A percentile compares a stretch with the other conserved stretches of the same genome.
Evolutionary conservation across 768 basidiomycete species (phyloP).

Genomic region (Amanita polypyramis): DNA sequence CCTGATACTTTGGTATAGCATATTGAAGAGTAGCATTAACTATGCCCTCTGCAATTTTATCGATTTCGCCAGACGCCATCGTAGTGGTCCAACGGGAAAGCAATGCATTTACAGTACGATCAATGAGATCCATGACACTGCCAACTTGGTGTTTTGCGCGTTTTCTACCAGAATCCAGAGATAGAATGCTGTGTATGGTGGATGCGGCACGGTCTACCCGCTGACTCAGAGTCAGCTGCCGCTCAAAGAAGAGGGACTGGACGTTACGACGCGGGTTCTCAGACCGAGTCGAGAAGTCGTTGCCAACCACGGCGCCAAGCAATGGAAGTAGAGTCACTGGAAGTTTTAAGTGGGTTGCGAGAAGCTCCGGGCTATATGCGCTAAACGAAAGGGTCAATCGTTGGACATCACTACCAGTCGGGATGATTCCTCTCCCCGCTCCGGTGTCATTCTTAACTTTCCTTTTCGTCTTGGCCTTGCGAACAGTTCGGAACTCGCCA

Average conservation of each 20-base stretch:
- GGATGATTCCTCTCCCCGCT: conserved; percentile 35
- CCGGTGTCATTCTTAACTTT: conserved; percentile 20
- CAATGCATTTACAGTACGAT: conserved; percentile 50
- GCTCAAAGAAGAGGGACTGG: conserved; percentile 61
- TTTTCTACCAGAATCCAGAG: conserved; percentile 35
- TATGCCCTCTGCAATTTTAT: conserved; percentile 53
- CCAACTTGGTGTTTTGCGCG: conserved; percentile 46
- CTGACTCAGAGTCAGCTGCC: conserved; percentile 41
- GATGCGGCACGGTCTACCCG: conserved; percentile 58
- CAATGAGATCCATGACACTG: conserved; percentile 72
- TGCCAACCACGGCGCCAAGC: conserved; percentile 69
- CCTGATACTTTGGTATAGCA: conserved; percentile 53
- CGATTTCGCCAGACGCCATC: conserved; percentile 53
- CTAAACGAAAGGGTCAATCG: conserved; percentile 38
- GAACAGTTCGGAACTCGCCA: conserved; percentile 50
- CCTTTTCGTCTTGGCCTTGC: conserved; percentile 40
- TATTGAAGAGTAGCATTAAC: conserved; percentile 72
- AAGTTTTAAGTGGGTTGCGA: conserved; percentile 58
- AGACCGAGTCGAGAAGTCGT: conserved; percentile 57
- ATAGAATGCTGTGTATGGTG: conserved; percentile 44
- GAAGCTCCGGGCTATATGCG: conserved; percentile 47
- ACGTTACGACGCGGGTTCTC: conserved; percentile 38
- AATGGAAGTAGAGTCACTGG: conserved; percentile 68
- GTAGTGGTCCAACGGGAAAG: conserved; percentile 36
- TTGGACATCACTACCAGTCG: conserved; percentile 35